These are phyloP conservation scores for Arthrobotrys megalospora DNA, from an alignment of 2,329 filamentous ascomycete species.

Conservation along the genomic window DNA sequence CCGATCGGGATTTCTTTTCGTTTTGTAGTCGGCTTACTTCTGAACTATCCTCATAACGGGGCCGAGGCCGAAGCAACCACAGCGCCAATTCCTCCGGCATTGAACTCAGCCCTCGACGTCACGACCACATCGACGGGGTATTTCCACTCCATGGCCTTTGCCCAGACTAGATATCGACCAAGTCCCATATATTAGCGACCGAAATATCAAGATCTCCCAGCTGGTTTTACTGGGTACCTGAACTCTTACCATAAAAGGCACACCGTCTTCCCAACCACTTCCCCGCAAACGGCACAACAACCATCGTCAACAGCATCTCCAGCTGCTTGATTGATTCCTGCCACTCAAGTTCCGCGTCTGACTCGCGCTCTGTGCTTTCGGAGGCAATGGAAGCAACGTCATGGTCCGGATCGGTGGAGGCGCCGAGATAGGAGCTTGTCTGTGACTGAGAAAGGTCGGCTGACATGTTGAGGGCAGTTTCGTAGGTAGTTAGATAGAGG, in stretches of 20 bases:
- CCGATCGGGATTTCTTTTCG: not conserved
- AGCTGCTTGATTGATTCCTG: constrained; percentile 93
- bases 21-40: not conserved
- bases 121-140: constrained; percentile 63
- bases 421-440: constrained; percentile 52
- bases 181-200: constrained; percentile 9
- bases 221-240: constrained; percentile 64
- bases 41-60: constrained; percentile 25
- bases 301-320: constrained; percentile 92
- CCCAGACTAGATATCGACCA: constrained; percentile 60
- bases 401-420: constrained; percentile 38
- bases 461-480: constrained; percentile 22
- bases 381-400: constrained; percentile 51
- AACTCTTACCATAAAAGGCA: constrained; percentile 61
- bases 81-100: constrained; percentile 35
- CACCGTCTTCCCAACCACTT: constrained; percentile 73
- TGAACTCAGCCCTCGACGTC: constrained; percentile 56
- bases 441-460: constrained; percentile 47
- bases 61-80: constrained; percentile 39
- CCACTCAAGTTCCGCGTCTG: constrained; percentile 95
- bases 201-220: not conserved
- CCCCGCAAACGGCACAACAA: constrained; percentile 90
- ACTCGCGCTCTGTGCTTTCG: constrained; percentile 69
- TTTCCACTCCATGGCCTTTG: constrained; percentile 64
- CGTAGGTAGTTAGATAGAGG: not conserved